A percentile compares a stretch with the other conserved stretches of the same genome.
phyloP scores from a whole-genome alignment of 163 green algal genomes.

The Chlamydomonas reinhardtii region DNA sequence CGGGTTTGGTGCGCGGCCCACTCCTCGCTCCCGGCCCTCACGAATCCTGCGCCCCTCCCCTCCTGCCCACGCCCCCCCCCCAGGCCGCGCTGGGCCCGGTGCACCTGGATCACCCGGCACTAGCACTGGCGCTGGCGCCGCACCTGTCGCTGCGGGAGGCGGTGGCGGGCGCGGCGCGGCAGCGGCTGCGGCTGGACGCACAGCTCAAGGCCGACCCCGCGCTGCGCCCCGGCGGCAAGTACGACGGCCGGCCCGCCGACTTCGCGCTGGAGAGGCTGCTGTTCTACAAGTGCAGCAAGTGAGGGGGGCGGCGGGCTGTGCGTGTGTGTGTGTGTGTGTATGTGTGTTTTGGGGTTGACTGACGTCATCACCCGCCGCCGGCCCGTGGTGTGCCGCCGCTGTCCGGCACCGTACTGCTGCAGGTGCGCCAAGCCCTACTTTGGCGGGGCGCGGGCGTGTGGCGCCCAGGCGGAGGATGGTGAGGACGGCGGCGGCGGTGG shows the following conservation, averaged over 20 bases:
- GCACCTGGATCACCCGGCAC: conserved; percentile 54
- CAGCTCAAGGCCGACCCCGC: conserved; percentile 10
- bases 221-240: conserved; percentile 60
- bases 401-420: too few relatives aligned
- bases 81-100: conserved; percentile 48
- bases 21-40: too few relatives aligned
- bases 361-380: not conserved
- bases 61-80: too few relatives aligned
- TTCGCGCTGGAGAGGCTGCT: conserved; percentile 57
- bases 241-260: conserved; percentile 66
- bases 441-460: conserved; percentile 48
- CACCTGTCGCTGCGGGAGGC: conserved; percentile 52
- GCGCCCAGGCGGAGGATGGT: not conserved
- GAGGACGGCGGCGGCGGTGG: not conserved
- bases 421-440: conserved; percentile 51
- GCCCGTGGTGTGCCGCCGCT: not conserved
- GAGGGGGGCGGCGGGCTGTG: not conserved
- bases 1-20: too few relatives aligned
- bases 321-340: not conserved
- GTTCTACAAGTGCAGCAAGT: conserved; percentile 68
- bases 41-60: too few relatives aligned
- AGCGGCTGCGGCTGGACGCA: conserved; percentile 26
- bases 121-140: conserved; percentile 37
- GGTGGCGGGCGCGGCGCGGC: conserved; percentile 43
- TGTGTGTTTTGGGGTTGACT: not conserved